These are phyloP conservation scores for Nicotiana undulata DNA, from an alignment of 257 asterid genomes.

Conservation along the genomic window DNA sequence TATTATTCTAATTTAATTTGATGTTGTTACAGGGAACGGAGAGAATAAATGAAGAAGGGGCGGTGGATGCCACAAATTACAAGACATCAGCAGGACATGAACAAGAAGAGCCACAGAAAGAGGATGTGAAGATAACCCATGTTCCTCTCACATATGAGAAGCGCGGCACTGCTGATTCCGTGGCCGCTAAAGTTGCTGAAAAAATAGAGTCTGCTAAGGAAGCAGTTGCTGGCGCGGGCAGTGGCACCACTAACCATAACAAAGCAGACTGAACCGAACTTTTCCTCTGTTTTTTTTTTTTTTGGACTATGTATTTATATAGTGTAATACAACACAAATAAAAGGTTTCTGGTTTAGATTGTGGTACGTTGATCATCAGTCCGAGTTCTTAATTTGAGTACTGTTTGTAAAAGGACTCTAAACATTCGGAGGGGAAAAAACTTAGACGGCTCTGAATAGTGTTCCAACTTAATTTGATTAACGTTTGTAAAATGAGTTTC, in stretches of 20 bases:
- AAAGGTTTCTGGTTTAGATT: neutral
- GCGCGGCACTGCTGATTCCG: neutral
- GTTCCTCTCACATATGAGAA: constrained; percentile 12
- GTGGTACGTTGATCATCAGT: too few relatives aligned
- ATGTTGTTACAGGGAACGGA: constrained; percentile 21
- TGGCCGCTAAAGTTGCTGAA: constrained; percentile 20
- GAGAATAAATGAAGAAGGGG: constrained; percentile 23
- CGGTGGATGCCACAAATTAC: constrained; percentile 27
- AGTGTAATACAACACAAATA: neutral
- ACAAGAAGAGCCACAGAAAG: constrained; percentile 16
- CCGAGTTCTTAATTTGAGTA: too few relatives aligned
- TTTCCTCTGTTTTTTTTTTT: neutral
- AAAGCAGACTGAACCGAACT: constrained; percentile 1
- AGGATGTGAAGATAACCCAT: constrained; percentile 35
- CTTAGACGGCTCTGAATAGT: too few relatives aligned
- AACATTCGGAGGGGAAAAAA: too few relatives aligned
- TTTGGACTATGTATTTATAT: neutral
- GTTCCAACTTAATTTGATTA: too few relatives aligned
- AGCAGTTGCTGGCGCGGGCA: neutral
- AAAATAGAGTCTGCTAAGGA: constrained; percentile 25
- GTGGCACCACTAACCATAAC: neutral
- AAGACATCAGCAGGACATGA: constrained; percentile 31
- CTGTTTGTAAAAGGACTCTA: too few relatives aligned
- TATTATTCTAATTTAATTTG: neutral
- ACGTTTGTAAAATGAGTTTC: too few relatives aligned